phyloP scores from a whole-genome alignment of 2,329 filamentous ascomycete species.

The Penicillium sp. region DNA sequence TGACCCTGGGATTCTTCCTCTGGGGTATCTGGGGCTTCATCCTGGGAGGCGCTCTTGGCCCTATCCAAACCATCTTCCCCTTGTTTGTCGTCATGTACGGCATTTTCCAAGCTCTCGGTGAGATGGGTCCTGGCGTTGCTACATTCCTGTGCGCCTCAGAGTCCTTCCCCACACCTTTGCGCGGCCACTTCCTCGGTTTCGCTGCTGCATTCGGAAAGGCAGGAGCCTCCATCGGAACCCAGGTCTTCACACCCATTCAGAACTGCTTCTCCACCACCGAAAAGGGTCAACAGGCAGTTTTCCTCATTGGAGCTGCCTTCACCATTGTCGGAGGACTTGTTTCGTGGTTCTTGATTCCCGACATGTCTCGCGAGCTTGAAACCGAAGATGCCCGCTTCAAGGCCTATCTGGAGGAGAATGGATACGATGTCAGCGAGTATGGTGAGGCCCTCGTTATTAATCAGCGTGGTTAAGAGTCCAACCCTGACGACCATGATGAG shows the following conservation, averaged over 20 bases:
- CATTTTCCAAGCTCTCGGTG: conserved; percentile 51
- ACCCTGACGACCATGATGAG: not conserved
- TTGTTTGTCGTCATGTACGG: conserved; percentile 56
- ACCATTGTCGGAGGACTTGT: conserved; percentile 48
- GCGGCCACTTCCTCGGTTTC: conserved; percentile 53
- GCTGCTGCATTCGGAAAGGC: conserved; percentile 52
- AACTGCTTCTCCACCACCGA: conserved; percentile 43
- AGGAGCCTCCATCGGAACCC: conserved; percentile 52
- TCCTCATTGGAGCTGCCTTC: conserved; percentile 54
- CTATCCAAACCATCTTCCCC: conserved; percentile 50
- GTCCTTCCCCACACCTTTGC: conserved; percentile 52
- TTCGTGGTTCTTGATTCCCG: conserved; percentile 49
- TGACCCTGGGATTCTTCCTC: conserved; percentile 52
- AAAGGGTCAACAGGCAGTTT: conserved; percentile 53
- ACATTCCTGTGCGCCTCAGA: conserved; percentile 44
- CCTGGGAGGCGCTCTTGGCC: conserved; percentile 48
- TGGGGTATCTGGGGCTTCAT: conserved; percentile 52
- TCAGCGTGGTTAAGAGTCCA: not conserved
- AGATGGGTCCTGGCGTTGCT: conserved; percentile 52
- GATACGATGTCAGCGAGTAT: conserved; percentile 35
- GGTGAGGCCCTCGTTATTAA: conserved; percentile 5
- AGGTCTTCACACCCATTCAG: conserved; percentile 55
- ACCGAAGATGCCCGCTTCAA: conserved; percentile 49
- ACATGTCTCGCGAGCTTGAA: conserved; percentile 45
- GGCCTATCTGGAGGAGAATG: conserved; percentile 45